Evolutionary conservation across 768 basidiomycete genomes (phyloP).

Genomic region (Gloeopeniophorella convolvens): DNA sequence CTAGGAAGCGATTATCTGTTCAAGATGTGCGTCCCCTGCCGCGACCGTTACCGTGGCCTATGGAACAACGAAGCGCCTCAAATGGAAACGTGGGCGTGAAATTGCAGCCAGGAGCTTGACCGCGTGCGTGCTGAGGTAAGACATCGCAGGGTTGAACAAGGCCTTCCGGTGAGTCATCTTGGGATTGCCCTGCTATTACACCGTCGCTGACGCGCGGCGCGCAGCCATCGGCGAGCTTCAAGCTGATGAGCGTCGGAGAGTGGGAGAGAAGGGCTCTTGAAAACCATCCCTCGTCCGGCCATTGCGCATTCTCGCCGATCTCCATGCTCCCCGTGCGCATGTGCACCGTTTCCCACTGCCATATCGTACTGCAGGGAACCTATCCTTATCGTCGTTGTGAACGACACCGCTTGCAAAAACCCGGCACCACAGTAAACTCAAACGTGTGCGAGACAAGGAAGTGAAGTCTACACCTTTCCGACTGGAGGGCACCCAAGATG

Average conservation of each 20-base stretch:
- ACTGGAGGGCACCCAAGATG: constrained; percentile 10
- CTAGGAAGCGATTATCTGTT: constrained; percentile 33
- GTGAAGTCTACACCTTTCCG: constrained; percentile 31
- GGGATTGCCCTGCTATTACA: neutral
- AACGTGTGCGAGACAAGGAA: constrained; percentile 45
- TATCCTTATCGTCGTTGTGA: constrained; percentile 51
- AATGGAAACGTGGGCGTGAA: constrained; percentile 44
- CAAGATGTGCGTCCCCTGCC: constrained; percentile 32
- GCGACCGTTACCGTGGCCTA: constrained; percentile 45
- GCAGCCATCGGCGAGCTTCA: constrained; percentile 31
- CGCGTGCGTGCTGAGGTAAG: constrained; percentile 35
- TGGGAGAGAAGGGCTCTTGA: constrained; percentile 19
- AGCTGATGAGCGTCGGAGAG: constrained; percentile 16
- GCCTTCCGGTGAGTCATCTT: constrained; percentile 32
- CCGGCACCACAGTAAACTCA: constrained; percentile 44
- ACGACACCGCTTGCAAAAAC: constrained; percentile 51
- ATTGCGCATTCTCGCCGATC: constrained; percentile 18
- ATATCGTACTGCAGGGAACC: constrained; percentile 39
- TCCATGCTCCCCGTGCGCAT: constrained; percentile 35
- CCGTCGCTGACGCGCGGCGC: constrained; percentile 2
- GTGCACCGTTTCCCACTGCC: constrained; percentile 55
- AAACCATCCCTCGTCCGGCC: constrained; percentile 6
- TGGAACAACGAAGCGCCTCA: constrained; percentile 48
- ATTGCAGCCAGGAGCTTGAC: constrained; percentile 36
- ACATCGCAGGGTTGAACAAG: constrained; percentile 28